Evolutionary conservation across 192 early-diverging fungal species (phyloP).

Genomic region (Umbelopsis sp.): DNA sequence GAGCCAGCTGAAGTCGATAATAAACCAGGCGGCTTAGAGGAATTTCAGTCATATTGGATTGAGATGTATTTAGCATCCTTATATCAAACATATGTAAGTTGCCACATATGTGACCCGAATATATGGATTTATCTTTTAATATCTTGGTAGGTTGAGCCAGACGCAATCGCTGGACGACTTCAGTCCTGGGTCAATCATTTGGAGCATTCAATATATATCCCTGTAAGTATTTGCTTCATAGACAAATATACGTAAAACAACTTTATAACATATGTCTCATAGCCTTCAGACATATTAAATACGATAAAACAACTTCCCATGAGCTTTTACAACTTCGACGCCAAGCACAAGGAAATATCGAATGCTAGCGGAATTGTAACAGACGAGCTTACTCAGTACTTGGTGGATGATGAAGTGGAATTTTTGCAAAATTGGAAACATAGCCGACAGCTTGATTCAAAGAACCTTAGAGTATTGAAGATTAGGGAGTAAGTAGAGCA

Average conservation of each 20-base stretch:
- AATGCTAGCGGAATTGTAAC: slow-evolving; percentile 8
- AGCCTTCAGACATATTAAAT: slow-evolving; percentile 1
- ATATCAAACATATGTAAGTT: not conserved
- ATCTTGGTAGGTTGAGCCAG: not conserved
- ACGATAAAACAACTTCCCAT: not conserved
- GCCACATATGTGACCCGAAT: too few relatives aligned
- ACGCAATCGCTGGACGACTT: not conserved
- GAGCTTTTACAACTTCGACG: not conserved
- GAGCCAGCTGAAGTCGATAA: not conserved
- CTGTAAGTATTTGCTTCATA: not conserved
- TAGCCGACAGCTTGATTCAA: not conserved
- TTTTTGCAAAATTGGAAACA: slow-evolving; percentile 3
- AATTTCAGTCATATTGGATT: not conserved
- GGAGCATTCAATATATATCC: not conserved
- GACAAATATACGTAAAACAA: not conserved
- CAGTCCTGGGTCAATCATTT: not conserved
- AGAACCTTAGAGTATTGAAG: not conserved
- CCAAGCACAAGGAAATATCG: not conserved
- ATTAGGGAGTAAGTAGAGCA: not conserved
- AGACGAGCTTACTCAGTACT: not conserved
- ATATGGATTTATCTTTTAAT: not conserved
- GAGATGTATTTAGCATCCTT: not conserved
- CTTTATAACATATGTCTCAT: not conserved
- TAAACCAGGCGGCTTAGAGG: not conserved
- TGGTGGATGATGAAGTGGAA: not conserved